phyloP scores from a whole-genome alignment of 331 rosid species.

The Quercus phellos region DNA sequence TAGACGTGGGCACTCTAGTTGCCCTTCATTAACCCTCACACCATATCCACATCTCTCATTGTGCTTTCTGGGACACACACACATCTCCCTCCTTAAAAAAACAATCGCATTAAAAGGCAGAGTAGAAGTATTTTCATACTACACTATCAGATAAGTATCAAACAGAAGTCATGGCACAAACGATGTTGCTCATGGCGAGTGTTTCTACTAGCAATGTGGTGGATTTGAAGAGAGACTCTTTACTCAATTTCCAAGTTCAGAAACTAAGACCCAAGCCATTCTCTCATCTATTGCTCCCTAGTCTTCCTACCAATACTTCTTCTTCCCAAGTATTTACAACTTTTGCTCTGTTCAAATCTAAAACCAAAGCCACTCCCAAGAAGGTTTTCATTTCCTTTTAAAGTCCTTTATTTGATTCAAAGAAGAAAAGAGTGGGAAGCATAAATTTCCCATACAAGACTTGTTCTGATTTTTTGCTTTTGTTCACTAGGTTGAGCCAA shows the following conservation, averaged over 20 bases:
- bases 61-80: conserved; percentile 8
- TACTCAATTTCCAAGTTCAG: conserved; percentile 48
- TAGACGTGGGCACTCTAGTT: conserved; percentile 67
- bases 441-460: background rate
- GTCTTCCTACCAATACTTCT: conserved; percentile 23
- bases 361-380: conserved; percentile 71
- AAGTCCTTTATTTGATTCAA: background rate
- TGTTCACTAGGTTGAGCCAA: conserved; percentile 49
- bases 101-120: background rate
- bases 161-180: conserved; percentile 64
- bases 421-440: background rate
- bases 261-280: conserved; percentile 47
- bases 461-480: background rate
- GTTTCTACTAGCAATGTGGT: conserved; percentile 47
- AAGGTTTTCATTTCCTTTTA: conserved; percentile 39
- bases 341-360: conserved; percentile 76
- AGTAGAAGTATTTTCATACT: background rate
- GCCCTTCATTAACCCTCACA: conserved; percentile 45
- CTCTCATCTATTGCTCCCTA: conserved; percentile 40
- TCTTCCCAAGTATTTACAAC: conserved; percentile 31
- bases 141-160: background rate
- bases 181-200: conserved; percentile 69
- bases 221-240: conserved; percentile 52
- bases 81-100: background rate
- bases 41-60: conserved; percentile 56